Evolutionary conservation across 1,284 basidiomycete genomes (phyloP).

Genomic region (Cystobasidium sp.): DNA sequence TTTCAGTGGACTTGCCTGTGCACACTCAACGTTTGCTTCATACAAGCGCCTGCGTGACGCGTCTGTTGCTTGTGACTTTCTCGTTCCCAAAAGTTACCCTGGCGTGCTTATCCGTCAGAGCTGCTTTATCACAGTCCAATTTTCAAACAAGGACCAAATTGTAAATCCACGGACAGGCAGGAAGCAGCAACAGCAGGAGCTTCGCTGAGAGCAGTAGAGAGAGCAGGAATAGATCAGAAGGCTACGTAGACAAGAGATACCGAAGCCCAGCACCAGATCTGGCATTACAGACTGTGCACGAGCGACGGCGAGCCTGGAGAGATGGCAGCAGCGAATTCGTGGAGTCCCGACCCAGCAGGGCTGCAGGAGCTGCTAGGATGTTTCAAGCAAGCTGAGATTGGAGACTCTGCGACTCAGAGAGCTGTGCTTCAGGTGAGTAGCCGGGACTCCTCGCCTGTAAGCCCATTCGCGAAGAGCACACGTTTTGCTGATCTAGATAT

Average conservation of each 20-base stretch:
- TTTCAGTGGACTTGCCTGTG: too few relatives aligned
- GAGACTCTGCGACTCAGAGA: conserved; percentile 58
- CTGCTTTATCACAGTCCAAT: too few relatives aligned
- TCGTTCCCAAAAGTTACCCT: too few relatives aligned
- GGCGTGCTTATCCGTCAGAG: too few relatives aligned
- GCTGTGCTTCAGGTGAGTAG: conserved; percentile 58
- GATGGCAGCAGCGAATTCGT: conserved; percentile 54
- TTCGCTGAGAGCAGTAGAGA: neutral
- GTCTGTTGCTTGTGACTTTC: too few relatives aligned
- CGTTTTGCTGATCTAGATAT: conserved; percentile 7
- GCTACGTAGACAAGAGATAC: too few relatives aligned
- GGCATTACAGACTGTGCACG: neutral
- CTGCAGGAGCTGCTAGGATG: conserved; percentile 82
- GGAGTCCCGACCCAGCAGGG: conserved; percentile 75
- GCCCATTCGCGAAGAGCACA: neutral
- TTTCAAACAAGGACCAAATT: too few relatives aligned
- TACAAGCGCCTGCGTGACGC: too few relatives aligned
- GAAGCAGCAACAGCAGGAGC: conserved; percentile 45
- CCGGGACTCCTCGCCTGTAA: neutral
- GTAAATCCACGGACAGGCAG: conserved; percentile 71
- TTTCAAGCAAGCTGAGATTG: conserved; percentile 59
- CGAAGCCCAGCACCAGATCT: neutral
- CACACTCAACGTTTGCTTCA: too few relatives aligned
- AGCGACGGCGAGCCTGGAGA: conserved; percentile 9
- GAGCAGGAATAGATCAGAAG: too few relatives aligned